These are phyloP conservation scores for Penicillium cataractarum DNA, from an alignment of 495 filamentous ascomycete genomes.

Conservation along the genomic window DNA sequence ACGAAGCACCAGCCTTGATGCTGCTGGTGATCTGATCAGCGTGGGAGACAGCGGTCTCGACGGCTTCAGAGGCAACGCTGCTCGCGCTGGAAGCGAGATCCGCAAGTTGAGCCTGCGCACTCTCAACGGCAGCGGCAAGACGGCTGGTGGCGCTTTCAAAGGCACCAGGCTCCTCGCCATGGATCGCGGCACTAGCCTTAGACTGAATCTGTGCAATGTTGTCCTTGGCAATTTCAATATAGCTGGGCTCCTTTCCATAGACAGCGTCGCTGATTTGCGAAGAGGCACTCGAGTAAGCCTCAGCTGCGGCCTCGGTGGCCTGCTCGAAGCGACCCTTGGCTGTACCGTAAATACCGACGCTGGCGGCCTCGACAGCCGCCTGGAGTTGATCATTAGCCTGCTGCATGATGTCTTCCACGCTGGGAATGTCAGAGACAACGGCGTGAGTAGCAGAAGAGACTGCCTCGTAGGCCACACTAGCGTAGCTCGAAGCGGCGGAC, in stretches of 20 bases:
- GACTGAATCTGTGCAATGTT: constrained; percentile 54
- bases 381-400: constrained; percentile 59
- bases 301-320: constrained; percentile 54
- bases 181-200: constrained; percentile 59
- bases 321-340: constrained; percentile 57
- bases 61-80: constrained; percentile 41
- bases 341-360: constrained; percentile 62
- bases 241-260: constrained; percentile 56
- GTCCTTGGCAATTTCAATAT: constrained; percentile 50
- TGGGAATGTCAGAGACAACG: constrained; percentile 59
- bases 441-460: constrained; percentile 56
- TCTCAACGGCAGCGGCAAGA: constrained; percentile 50
- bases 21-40: constrained; percentile 45
- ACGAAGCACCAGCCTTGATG: constrained; percentile 32
- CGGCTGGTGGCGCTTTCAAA: constrained; percentile 57
- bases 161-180: constrained; percentile 55
- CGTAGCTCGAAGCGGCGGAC: constrained; percentile 58
- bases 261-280: constrained; percentile 56
- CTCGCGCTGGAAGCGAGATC: constrained; percentile 45
- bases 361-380: constrained; percentile 62
- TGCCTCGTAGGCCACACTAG: constrained; percentile 59
- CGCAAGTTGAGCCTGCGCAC: constrained; percentile 50
- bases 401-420: constrained; percentile 61
- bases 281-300: constrained; percentile 52
- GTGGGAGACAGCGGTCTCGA: constrained; percentile 49